phyloP scores from a whole-genome alignment of 2,329 filamentous ascomycete genomes.

The Cladosporium sp. region DNA sequence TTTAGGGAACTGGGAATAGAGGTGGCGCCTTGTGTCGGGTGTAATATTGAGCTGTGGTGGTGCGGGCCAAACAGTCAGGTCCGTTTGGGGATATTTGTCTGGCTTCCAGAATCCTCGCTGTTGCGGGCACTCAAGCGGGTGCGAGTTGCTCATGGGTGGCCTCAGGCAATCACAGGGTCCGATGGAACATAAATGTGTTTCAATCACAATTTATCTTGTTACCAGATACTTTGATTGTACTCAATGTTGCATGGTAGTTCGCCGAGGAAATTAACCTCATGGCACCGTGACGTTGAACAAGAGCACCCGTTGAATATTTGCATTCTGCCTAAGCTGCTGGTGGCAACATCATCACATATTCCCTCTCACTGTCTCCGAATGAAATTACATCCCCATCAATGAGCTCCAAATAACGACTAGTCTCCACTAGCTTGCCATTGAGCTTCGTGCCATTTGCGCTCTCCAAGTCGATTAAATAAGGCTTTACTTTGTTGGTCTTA shows the following conservation, averaged over 20 bases:
- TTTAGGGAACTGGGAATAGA: background rate
- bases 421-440: slow-evolving; percentile 73
- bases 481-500: slow-evolving; percentile 68
- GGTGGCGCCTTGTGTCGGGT: background rate
- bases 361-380: slow-evolving; percentile 84
- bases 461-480: slow-evolving; percentile 91
- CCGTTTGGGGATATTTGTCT: slow-evolving; percentile 15
- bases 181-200: background rate
- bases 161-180: background rate
- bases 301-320: background rate
- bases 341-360: slow-evolving; percentile 93
- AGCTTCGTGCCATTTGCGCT: slow-evolving; percentile 87
- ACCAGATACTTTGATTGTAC: background rate
- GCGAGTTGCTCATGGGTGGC: background rate
- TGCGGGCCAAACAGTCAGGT: slow-evolving; percentile 3
- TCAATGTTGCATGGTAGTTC: background rate
- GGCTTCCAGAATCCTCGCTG: slow-evolving; percentile 19
- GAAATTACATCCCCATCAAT: slow-evolving; percentile 84
- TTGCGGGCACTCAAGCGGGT: slow-evolving; percentile 7
- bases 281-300: background rate
- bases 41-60: slow-evolving; percentile 7
- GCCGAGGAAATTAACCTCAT: background rate
- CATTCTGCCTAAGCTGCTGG: slow-evolving; percentile 33
- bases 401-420: slow-evolving; percentile 81
- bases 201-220: background rate